Evolutionary conservation across 768 basidiomycete genomes (phyloP).

Genomic region (Rhodocollybia butyracea): DNA sequence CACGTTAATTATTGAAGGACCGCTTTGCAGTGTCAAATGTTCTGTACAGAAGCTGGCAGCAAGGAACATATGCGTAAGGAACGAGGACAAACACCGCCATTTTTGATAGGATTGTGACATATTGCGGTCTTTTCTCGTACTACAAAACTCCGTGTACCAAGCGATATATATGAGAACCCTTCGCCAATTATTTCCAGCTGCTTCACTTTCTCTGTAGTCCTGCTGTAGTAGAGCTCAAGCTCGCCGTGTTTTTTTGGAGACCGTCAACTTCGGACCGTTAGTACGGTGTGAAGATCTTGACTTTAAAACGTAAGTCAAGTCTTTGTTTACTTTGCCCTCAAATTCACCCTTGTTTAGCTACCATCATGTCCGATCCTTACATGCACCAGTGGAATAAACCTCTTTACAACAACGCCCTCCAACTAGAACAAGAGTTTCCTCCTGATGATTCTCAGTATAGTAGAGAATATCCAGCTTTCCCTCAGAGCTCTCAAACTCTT

Average conservation of each 20-base stretch:
- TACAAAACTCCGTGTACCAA: too few relatives aligned
- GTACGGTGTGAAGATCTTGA: not conserved
- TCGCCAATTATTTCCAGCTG: too few relatives aligned
- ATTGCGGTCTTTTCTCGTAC: too few relatives aligned
- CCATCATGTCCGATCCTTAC: constrained; percentile 2
- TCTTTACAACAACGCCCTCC: constrained; percentile 23
- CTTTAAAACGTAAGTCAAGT: not conserved
- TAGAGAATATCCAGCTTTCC: constrained; percentile 9
- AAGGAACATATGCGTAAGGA: too few relatives aligned
- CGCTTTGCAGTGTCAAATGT: too few relatives aligned
- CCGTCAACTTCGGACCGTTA: not conserved
- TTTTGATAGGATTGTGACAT: too few relatives aligned
- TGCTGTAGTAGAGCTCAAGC: not conserved
- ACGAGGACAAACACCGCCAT: too few relatives aligned
- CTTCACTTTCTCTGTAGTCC: not conserved
- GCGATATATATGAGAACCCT: too few relatives aligned
- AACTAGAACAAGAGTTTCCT: constrained; percentile 35
- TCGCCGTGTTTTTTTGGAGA: too few relatives aligned
- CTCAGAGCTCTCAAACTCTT: constrained; percentile 8
- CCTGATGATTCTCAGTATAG: constrained; percentile 10
- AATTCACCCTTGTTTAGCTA: not conserved
- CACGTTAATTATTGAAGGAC: too few relatives aligned
- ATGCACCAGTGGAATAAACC: not conserved
- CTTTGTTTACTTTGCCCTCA: not conserved
- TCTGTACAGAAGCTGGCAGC: too few relatives aligned